Conservation (phyloP, 2,329 filamentous ascomycete species). For the Penicillium sp. region DNA sequence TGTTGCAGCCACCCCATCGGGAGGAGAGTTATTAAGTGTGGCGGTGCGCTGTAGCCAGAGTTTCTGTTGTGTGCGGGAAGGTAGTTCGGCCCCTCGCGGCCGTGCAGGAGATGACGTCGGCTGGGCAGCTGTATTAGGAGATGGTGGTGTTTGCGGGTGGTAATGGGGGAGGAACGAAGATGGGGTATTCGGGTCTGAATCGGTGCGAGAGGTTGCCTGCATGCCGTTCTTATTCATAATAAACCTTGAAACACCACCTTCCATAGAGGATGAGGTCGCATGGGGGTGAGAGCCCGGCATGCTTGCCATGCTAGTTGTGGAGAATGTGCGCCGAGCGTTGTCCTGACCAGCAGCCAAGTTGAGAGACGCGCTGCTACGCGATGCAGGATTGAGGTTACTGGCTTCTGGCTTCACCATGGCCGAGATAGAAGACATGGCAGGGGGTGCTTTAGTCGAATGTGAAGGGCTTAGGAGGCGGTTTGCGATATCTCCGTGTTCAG, state of each 20-base stretch:
- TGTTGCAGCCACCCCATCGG: conserved; percentile 35
- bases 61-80: conserved; percentile 49
- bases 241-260: conserved; percentile 47
- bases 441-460: conserved; percentile 44
- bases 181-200: conserved; percentile 45
- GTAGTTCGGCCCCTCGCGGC: conserved; percentile 37
- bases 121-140: conserved; percentile 34
- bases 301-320: conserved; percentile 30
- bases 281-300: conserved; percentile 33
- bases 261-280: conserved; percentile 47
- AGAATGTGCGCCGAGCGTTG: conserved; percentile 31
- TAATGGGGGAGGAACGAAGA: conserved; percentile 49
- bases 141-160: conserved; percentile 46
- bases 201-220: conserved; percentile 36
- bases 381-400: conserved; percentile 34
- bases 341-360: conserved; percentile 36
- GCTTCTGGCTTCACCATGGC: conserved; percentile 41
- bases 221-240: conserved; percentile 35
- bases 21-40: conserved; percentile 44
- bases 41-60: conserved; percentile 48
- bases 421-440: conserved; percentile 49
- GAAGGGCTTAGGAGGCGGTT: conserved; percentile 39
- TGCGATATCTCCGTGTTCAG: conserved; percentile 39
- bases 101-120: conserved; percentile 34
- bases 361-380: conserved; percentile 37